These are phyloP conservation scores for Botrytis byssoidea DNA, from an alignment of 2,329 filamentous ascomycete genomes.

Conservation along the genomic window DNA sequence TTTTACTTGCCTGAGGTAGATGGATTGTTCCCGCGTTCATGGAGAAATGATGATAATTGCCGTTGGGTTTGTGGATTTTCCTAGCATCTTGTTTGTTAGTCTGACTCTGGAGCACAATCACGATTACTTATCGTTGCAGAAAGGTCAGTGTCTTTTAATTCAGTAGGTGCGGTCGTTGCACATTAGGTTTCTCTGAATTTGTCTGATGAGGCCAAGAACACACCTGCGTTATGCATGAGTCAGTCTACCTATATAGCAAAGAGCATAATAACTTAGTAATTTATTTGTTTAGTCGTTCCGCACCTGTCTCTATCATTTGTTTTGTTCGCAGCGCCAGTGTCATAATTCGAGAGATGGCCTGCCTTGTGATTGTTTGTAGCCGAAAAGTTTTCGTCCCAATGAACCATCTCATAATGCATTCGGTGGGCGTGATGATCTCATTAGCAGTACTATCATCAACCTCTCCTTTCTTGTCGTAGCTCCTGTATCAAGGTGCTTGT, in stretches of 20 bases:
- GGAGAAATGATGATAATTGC: not conserved
- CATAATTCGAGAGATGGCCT: not conserved
- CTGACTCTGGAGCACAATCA: not conserved
- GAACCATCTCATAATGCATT: not conserved
- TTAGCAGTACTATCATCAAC: not conserved
- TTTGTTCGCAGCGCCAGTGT: not conserved
- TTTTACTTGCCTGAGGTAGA: not conserved
- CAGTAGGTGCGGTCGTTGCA: not conserved
- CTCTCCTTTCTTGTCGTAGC: accelerated
- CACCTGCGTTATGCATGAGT: not conserved
- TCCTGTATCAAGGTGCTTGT: not conserved
- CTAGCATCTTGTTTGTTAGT: not conserved
- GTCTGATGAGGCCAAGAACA: not conserved
- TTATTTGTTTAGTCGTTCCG: not conserved
- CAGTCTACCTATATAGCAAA: not conserved
- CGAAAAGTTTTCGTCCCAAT: not conserved
- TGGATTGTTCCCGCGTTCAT: not conserved
- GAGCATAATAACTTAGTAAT: not conserved
- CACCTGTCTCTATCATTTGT: not conserved
- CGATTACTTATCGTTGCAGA: not conserved
- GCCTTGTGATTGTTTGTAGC: not conserved
- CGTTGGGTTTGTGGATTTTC: not conserved
- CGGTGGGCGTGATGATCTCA: not conserved
- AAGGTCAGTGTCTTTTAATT: not conserved
- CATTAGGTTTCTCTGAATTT: not conserved